phyloP scores from a whole-genome alignment of 2,329 filamentous ascomycete species.

The Botryotinia globosa region DNA sequence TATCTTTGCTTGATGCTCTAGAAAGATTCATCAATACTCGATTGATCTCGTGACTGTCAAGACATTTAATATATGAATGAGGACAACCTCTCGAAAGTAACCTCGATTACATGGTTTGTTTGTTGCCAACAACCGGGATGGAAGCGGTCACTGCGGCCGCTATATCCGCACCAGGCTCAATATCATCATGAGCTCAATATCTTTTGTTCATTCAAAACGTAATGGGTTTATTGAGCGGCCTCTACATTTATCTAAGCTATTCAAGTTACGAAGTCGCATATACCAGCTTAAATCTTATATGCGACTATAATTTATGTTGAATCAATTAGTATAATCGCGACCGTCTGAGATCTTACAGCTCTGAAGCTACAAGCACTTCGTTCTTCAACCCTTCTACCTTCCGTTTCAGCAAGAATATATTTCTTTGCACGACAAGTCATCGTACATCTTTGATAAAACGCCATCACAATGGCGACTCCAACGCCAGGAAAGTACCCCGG shows the following conservation, averaged over 20 bases:
- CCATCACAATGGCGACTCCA: constrained; percentile 37
- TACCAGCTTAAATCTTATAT: background rate
- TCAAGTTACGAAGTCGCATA: background rate
- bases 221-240: background rate
- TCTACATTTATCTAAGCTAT: background rate
- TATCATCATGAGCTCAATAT: constrained; percentile 1
- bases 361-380: background rate
- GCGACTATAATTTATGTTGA: background rate
- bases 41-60: background rate
- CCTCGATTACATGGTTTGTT: background rate
- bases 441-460: background rate
- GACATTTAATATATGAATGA: background rate
- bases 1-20: background rate
- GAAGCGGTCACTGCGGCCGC: background rate
- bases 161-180: background rate
- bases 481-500: constrained; percentile 35
- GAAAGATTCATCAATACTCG: background rate
- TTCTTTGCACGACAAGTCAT: background rate
- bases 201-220: background rate
- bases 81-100: background rate
- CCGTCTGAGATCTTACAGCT: background rate
- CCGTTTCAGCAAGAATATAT: background rate
- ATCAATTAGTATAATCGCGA: background rate
- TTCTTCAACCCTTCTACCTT: background rate
- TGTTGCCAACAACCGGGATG: background rate